Evolutionary conservation across 1,139 yeast species (phyloP), one percentile per base, ranked within the genome.

Genomic region (Blastobotrys elegans): DNA sequence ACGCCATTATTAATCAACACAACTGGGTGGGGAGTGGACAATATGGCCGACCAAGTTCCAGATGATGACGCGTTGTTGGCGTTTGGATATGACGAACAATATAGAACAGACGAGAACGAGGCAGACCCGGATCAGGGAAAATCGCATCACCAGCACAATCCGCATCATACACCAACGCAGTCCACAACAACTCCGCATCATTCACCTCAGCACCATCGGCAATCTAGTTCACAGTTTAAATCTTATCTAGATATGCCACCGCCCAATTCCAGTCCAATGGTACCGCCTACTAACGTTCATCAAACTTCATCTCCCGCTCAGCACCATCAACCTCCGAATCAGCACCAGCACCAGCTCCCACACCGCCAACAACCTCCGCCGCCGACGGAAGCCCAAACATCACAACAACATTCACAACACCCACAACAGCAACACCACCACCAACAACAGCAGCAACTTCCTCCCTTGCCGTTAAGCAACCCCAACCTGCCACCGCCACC

Each of bases 21-120:
- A 24, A 33, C 46, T 39, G n/a, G n/a, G n/a, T n/a, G n/a, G n/a
- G n/a, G n/a, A n/a, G n/a, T 27, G 16, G 14, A 30, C 17, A 30
- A 6, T 4, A 49, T 49, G 52, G 27, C 52, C 27, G 52, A 47
- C 36, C 47, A 45, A 17, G 52, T 49, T 4, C 49, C 46, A 13
- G 52, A 50, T 27, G 52, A 49, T 17, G 50, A 49, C 39, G 35
- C 50, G 18, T 43, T 50, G 26, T 36, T 50, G 36, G 44, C 50
- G 27, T 50, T 50, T 31, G 44, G 49, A 18, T 46, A 47, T 27
- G 47, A 44, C 21, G 40, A 47, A 10, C 21, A 29, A 11, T 29
- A 27, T 16, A 39, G 35, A n/a, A 20, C 35, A 33, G 16, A 16
- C 6, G 22, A n/a, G 11, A 35, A 7, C 14, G 16, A 20, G 16